Evolutionary conservation across 2,329 filamentous ascomycete species (phyloP), one percentile per base, ranked within the genome.

Genomic region (Xylaria sp.): DNA sequence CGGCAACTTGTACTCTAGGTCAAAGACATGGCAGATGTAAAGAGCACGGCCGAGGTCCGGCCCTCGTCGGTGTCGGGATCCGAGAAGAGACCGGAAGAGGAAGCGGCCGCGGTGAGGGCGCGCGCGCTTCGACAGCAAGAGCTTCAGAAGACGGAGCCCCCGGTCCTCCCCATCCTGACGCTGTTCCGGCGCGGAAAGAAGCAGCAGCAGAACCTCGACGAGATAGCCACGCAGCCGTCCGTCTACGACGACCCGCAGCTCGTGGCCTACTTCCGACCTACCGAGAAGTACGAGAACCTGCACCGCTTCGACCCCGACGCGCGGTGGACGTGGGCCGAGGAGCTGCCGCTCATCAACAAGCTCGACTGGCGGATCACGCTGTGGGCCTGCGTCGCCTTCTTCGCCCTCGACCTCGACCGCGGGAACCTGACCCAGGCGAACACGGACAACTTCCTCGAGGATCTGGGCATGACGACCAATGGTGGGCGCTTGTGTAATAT

Each of bases 301-400:
- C 67, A 67, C 34, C 63, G 67, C 2, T 71, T 71, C 39, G 67
- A 69, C 45, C 66, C 67, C 0, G 52, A 41, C 2, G 67, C 65
- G 8, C 62, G 66, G 11, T 70, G 68, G 67, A 69, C 67, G 0
- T 71, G 66, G 66, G 63, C 50, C 2, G 68, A 71, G 42, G 67
- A 70, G 44, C 52, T 65, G 5, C 62, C 54, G 13, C 54, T 62
- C 16, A 50, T 62, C 7, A 60, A 58, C 19, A 72, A 81, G 72
- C 77, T 82, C 39, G 80, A 83, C 56, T 74, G 74, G 54, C 73
- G 72, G 26, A 79, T 83, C 39, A 78, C 75, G 47, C 63, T 72
- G 0, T 83, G 78, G 74, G 75, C 78, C 0, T 83, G 80, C 57
- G 62, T 82, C 18, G 80, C 80, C 71, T 81, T 82, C 67, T 79